Conservation (phyloP, 2,329 filamentous ascomycete species). For the Aspergillus ibericus region DNA sequence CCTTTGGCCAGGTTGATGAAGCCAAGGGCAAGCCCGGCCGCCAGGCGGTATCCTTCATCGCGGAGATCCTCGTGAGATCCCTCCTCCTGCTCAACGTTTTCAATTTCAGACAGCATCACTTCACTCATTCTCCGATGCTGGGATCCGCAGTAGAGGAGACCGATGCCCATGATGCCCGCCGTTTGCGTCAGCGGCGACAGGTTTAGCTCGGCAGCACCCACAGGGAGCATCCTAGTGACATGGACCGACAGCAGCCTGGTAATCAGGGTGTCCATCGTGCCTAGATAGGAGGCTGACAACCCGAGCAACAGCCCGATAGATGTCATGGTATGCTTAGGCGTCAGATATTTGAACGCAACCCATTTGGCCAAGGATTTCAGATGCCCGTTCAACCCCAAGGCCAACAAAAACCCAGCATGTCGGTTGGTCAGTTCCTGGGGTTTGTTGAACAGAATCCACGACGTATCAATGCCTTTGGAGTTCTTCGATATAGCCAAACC, state of each 20-base stretch:
- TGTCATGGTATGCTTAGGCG: slow-evolving; percentile 98
- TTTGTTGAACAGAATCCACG: slow-evolving; percentile 98
- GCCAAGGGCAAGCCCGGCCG: slow-evolving; percentile 88
- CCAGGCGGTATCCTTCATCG: slow-evolving; percentile 93
- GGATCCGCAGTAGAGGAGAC: slow-evolving; percentile 87
- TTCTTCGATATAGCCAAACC: slow-evolving; percentile 86
- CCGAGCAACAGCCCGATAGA: slow-evolving; percentile 93
- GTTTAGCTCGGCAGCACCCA: slow-evolving; percentile 90
- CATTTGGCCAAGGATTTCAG: slow-evolving; percentile 93
- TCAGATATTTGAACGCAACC: slow-evolving; percentile 99
- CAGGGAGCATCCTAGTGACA: slow-evolving; percentile 89
- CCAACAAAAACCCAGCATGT: slow-evolving; percentile 92
- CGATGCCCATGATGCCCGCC: slow-evolving; percentile 95
- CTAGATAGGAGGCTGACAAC: slow-evolving; percentile 87
- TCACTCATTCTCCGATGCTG: slow-evolving; percentile 98
- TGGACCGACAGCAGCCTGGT: slow-evolving; percentile 93
- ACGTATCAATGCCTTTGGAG: slow-evolving; percentile 93
- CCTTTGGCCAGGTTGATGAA: slow-evolving; percentile 95
- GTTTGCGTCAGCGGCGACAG: slow-evolving; percentile 91
- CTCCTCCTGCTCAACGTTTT: slow-evolving; percentile 81
- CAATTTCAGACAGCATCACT: slow-evolving; percentile 96
- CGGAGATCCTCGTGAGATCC: slow-evolving; percentile 73
- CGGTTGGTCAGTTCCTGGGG: slow-evolving; percentile 88
- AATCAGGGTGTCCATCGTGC: slow-evolving; percentile 95
- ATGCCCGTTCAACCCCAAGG: slow-evolving; percentile 89